These are phyloP conservation scores for Salisapilia sapeloensis DNA, from an alignment of 352 stramenopile species.

Conservation along the genomic window DNA sequence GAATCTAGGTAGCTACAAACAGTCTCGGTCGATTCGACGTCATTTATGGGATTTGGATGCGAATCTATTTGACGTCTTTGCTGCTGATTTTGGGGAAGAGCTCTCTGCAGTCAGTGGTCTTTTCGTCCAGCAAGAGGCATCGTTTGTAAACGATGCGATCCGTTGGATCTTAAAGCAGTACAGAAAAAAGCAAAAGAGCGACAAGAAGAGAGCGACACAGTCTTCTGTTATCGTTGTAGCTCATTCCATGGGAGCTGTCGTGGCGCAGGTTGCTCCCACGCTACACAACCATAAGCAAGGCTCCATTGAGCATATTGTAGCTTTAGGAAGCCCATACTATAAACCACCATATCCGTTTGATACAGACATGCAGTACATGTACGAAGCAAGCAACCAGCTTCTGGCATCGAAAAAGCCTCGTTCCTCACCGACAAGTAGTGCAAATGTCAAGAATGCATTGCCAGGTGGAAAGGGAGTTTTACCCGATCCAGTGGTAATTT, in stretches of 20 bases:
- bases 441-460: not conserved
- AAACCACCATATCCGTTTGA: slow-evolving; percentile 46
- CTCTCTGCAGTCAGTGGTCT: slow-evolving; percentile 47
- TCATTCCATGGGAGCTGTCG: slow-evolving; percentile 76
- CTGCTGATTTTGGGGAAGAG: slow-evolving; percentile 61
- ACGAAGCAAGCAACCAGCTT: slow-evolving; percentile 10
- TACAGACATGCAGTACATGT: slow-evolving; percentile 36
- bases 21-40: slow-evolving; percentile 57
- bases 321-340: slow-evolving; percentile 44
- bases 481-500: slow-evolving; percentile 30
- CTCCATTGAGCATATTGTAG: slow-evolving; percentile 66
- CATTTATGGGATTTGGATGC: slow-evolving; percentile 45
- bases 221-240: slow-evolving; percentile 59
- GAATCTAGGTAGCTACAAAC: slow-evolving; percentile 74
- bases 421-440: not conserved
- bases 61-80: slow-evolving; percentile 59
- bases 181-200: slow-evolving; percentile 30
- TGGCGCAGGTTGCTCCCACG: slow-evolving; percentile 34
- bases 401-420: not conserved
- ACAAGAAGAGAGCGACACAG: slow-evolving; percentile 7
- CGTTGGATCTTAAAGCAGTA: slow-evolving; percentile 57
- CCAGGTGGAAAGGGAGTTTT: not conserved
- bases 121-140: slow-evolving; percentile 50
- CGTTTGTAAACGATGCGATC: slow-evolving; percentile 58
- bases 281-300: slow-evolving; percentile 56